Percentiles rank a stretch among this genome's conserved stretches.
Evolutionary conservation across 495 filamentous ascomycete genomes (phyloP).

Genomic region (Hypoxylon lienhwacheense): DNA sequence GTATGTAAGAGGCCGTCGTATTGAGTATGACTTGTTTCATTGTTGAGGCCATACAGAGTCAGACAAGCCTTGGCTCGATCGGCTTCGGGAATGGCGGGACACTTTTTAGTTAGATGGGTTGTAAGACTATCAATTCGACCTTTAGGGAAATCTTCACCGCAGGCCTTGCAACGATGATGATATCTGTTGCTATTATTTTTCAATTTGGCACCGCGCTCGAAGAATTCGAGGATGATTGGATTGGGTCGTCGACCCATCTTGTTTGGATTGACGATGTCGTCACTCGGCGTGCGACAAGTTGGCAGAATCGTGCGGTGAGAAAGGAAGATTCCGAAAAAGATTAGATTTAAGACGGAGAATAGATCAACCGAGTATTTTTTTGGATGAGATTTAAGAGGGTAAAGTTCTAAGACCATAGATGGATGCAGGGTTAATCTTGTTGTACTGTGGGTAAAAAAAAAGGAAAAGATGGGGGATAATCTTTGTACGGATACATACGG

Average conservation of each 20-base stretch:
- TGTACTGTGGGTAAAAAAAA: too few species aligned
- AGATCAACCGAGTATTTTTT: too few species aligned
- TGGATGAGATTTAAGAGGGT: too few species aligned
- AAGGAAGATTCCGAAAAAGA: too few species aligned
- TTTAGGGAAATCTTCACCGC: constrained; percentile 82
- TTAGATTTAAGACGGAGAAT: constrained; percentile 4
- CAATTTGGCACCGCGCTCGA: constrained; percentile 77
- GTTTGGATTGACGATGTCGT: constrained; percentile 18
- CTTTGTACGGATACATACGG: too few species aligned
- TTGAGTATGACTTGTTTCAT: constrained; percentile 44
- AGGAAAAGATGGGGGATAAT: too few species aligned
- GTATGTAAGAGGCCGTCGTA: constrained; percentile 32
- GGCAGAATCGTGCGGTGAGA: constrained; percentile 43
- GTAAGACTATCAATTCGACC: constrained; percentile 79
- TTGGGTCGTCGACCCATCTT: constrained; percentile 81
- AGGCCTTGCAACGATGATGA: constrained; percentile 82
- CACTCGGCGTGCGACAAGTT: constrained; percentile 7
- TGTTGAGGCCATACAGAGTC: constrained; percentile 46
- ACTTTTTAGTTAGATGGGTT: constrained; percentile 78
- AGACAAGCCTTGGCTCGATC: constrained; percentile 68
- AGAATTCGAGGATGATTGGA: constrained; percentile 79
- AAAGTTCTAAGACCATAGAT: too few species aligned
- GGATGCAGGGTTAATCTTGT: too few species aligned
- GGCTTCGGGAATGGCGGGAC: constrained; percentile 67
- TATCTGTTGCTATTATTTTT: constrained; percentile 86